These are phyloP conservation scores for Aspergillus phoenicis DNA, from an alignment of 2,329 filamentous ascomycete genomes.

Conservation along the genomic window DNA sequence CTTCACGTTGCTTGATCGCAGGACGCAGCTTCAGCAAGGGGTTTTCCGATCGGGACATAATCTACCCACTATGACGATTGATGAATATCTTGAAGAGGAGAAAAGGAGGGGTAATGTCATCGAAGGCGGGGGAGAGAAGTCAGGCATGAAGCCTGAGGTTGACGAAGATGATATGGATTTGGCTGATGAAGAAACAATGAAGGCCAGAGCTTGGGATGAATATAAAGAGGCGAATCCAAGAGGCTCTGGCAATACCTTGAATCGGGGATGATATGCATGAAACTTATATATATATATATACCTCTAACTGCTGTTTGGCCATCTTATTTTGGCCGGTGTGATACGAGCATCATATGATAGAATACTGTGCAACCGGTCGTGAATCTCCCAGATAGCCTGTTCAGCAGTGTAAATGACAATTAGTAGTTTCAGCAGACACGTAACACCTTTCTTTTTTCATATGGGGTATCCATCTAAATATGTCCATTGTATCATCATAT, in stretches of 20 bases:
- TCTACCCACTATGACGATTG: constrained; percentile 94
- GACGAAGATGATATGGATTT: constrained; percentile 92
- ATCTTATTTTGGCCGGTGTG: not conserved
- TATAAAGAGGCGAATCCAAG: constrained; percentile 87
- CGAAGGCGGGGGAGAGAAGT: constrained; percentile 75
- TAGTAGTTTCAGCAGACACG: not conserved
- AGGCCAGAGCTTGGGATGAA: constrained; percentile 93
- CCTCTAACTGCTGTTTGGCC: not conserved
- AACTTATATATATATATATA: not conserved
- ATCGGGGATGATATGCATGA: constrained; percentile 45
- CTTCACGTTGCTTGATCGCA: constrained; percentile 79
- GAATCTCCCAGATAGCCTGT: not conserved
- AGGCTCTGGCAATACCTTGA: constrained; percentile 54
- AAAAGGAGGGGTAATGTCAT: constrained; percentile 81
- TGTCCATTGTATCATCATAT: not conserved
- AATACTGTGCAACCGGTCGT: not conserved
- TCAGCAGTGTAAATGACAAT: not conserved
- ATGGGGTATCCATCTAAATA: constrained; percentile 15
- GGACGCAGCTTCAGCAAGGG: constrained; percentile 73
- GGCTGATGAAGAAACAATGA: constrained; percentile 86
- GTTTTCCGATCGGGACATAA: constrained; percentile 93
- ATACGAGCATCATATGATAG: not conserved
- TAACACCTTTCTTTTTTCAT: constrained; percentile 6
- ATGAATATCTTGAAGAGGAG: constrained; percentile 96
- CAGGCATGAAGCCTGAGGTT: constrained; percentile 66